Conservation (phyloP, 306 rosid genomes). For the Trifolium pratense region DNA sequence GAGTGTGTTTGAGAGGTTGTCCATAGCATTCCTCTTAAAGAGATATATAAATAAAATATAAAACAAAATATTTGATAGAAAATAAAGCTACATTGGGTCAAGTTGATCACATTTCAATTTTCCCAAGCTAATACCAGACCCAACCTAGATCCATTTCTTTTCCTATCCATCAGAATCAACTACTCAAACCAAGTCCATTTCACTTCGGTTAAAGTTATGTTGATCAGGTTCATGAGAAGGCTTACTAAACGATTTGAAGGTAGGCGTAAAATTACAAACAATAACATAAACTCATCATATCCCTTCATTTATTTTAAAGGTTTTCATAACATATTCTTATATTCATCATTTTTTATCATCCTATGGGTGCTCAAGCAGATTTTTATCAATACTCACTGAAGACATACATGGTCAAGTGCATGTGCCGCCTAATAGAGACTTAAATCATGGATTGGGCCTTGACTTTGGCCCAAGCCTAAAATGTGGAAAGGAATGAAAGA, state of each 20-base stretch:
- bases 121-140: neutral
- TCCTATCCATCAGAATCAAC: conserved; percentile 15
- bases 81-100: neutral
- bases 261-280: conserved; percentile 32
- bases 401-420: neutral
- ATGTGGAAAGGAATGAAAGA: too few relatives aligned
- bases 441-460: too few relatives aligned
- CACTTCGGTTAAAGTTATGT: neutral
- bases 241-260: conserved; percentile 10
- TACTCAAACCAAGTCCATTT: conserved; percentile 9
- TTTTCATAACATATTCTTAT: conserved; percentile 14
- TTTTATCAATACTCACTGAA: neutral
- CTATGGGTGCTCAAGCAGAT: neutral
- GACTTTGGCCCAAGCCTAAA: too few relatives aligned
- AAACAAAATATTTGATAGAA: neutral
- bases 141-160: neutral
- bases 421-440: too few relatives aligned
- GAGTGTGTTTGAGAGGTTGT: too few relatives aligned
- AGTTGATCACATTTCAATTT: neutral
- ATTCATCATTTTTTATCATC: conserved; percentile 2
- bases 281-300: conserved; percentile 13
- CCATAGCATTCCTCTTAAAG: neutral
- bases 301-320: conserved; percentile 18
- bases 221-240: neutral
- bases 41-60: neutral